Evolutionary conservation across 1,284 basidiomycete genomes (phyloP), one percentile per base, ranked within the genome.

Genomic region (Meira nashicola): DNA sequence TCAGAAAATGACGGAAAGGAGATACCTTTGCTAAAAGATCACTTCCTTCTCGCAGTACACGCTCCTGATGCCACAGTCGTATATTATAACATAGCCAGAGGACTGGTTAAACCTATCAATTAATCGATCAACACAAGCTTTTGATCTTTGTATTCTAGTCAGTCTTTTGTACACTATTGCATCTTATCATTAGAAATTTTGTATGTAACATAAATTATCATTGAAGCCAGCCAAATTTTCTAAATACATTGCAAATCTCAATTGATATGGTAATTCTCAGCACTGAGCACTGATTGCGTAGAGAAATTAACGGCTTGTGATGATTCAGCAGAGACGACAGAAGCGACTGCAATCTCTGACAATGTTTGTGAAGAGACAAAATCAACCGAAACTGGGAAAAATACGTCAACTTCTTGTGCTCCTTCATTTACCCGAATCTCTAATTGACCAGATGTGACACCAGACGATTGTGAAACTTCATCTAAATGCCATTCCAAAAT

Each of bases 381-480:
- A 12, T 84, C 81, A 9, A 95, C 87, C 44, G 84, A 83, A 62
- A 97, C 90, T 5, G 94, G 94, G 89, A 96, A 98, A 83, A 96
- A 94, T 11, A 84, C 85, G 15, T 86, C 87, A 0, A 83, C 80
- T 65, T 94, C 90, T 65, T 92, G 89, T 2, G 91, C 89, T 28
- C 74, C 73, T 33, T 57, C 52, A 3, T 86, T 86, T 54, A 90
- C 86, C 33, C 83, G 86, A 80, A 97, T 95, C 73, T 96, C 90
- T 69, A 97, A 82, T 12, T 86, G 88, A 10, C 92, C 92, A 0
- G 85, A 86, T 23, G 84, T 83, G 37, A 84, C 84, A 40, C 64
- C 69, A 12, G 65, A 61, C 25, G 68, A 64, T 58, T 83, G 70
- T 11, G 84, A 84, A 62, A 92, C 82, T 12, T 80, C 70, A 0